These are phyloP conservation scores for Fusarium clavum DNA, from an alignment of 2,329 filamentous ascomycete genomes.

Conservation along the genomic window DNA sequence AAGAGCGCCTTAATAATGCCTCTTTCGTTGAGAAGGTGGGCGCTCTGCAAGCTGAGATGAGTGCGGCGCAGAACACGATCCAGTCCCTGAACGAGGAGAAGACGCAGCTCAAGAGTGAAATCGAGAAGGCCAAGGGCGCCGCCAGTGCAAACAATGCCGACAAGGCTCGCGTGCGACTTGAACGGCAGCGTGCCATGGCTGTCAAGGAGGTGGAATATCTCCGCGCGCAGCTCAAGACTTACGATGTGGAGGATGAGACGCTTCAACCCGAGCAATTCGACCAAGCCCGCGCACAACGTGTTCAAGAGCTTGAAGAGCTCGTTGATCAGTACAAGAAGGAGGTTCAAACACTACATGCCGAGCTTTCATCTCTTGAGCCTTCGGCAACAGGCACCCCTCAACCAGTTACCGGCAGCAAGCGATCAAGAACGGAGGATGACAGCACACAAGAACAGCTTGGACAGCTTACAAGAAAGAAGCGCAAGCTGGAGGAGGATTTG, in stretches of 20 bases:
- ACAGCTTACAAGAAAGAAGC: slow-evolving; percentile 86
- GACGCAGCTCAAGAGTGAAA: slow-evolving; percentile 70
- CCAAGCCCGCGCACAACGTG: slow-evolving; percentile 76
- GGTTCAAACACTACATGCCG: slow-evolving; percentile 77
- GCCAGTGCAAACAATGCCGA: slow-evolving; percentile 64
- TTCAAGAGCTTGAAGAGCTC: slow-evolving; percentile 85
- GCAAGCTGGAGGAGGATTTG: slow-evolving; percentile 84
- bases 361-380: slow-evolving; percentile 75
- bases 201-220: slow-evolving; percentile 95
- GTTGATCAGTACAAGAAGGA: slow-evolving; percentile 89
- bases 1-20: slow-evolving; percentile 83
- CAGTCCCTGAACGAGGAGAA: slow-evolving; percentile 78
- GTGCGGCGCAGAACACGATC: slow-evolving; percentile 81
- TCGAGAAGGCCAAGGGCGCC: slow-evolving; percentile 74
- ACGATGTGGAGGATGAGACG: slow-evolving; percentile 88
- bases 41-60: slow-evolving; percentile 79
- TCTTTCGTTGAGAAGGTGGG: slow-evolving; percentile 86
- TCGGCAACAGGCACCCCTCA: slow-evolving; percentile 51
- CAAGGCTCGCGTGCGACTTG: slow-evolving; percentile 79
- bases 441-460: slow-evolving; percentile 79
- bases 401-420: slow-evolving; percentile 69
- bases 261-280: slow-evolving; percentile 86
- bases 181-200: slow-evolving; percentile 86
- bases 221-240: slow-evolving; percentile 88
- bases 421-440: slow-evolving; percentile 70